phyloP scores from a whole-genome alignment of 768 basidiomycete genomes.

The Calocera cornea region DNA sequence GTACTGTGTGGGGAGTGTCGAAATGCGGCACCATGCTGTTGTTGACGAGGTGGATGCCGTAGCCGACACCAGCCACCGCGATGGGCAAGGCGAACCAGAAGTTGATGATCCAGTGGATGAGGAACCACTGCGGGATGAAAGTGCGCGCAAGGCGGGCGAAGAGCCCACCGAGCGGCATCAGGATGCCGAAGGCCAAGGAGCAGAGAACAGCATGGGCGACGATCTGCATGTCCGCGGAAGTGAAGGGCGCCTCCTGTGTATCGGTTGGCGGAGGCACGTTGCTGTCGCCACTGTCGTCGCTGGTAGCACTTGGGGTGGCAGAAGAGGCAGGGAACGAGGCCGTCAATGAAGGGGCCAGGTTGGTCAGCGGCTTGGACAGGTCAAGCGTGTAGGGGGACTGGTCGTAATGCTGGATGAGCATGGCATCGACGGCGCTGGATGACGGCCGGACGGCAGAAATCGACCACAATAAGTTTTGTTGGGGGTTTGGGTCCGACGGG shows the following conservation, averaged over 20 bases:
- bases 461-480: slow-evolving; percentile 44
- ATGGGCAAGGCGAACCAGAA: slow-evolving; percentile 26
- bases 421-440: slow-evolving; percentile 34
- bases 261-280: background rate
- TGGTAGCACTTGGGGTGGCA: background rate
- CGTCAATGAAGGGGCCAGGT: slow-evolving; percentile 8
- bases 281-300: slow-evolving; percentile 6
- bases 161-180: slow-evolving; percentile 41
- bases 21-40: slow-evolving; percentile 21
- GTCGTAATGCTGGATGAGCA: slow-evolving; percentile 36
- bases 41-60: background rate
- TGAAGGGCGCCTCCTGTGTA: background rate
- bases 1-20: slow-evolving; percentile 38
- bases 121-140: slow-evolving; percentile 39
- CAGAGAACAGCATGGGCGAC: slow-evolving; percentile 44
- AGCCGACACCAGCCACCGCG: slow-evolving; percentile 8
- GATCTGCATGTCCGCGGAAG: slow-evolving; percentile 22
- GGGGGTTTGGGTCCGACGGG: slow-evolving; percentile 17
- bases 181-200: slow-evolving; percentile 37
- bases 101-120: slow-evolving; percentile 38
- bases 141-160: slow-evolving; percentile 43
- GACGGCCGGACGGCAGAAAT: slow-evolving; percentile 38
- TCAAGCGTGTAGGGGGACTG: slow-evolving; percentile 33
- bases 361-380: slow-evolving; percentile 31
- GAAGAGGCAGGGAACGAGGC: background rate